Evolutionary conservation across 2,329 filamentous ascomycete genomes (phyloP).

Genomic region (Graphium sp.): DNA sequence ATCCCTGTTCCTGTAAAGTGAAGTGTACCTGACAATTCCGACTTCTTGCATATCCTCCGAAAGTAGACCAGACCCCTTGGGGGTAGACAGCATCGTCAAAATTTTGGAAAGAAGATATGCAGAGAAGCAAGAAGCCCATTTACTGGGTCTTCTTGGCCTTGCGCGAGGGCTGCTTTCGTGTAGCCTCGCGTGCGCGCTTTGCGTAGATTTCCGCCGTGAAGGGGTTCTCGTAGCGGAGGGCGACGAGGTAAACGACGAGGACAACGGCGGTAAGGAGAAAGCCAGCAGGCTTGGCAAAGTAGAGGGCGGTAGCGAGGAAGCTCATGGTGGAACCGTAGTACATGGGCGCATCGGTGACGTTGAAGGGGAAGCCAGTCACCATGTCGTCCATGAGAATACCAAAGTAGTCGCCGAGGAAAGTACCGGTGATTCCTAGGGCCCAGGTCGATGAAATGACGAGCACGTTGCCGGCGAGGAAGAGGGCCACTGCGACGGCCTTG

Average conservation of each 20-base stretch:
- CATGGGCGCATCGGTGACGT: conserved; percentile 80
- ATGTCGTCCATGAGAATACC: conserved; percentile 93
- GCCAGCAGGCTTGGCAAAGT: conserved; percentile 77
- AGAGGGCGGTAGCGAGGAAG: conserved; percentile 75
- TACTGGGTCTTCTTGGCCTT: conserved; percentile 6
- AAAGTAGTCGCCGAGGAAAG: conserved; percentile 96
- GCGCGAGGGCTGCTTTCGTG: conserved; percentile 35
- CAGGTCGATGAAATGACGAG: conserved; percentile 83
- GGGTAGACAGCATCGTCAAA: no score
- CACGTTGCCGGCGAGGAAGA: conserved; percentile 62
- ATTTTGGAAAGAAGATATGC: no score
- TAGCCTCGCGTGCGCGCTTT: conserved; percentile 51
- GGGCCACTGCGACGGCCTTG: conserved; percentile 48
- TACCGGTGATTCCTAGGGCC: conserved; percentile 84
- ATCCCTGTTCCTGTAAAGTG: no score
- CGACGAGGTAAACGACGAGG: conserved; percentile 61
- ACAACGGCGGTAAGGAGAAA: conserved; percentile 62
- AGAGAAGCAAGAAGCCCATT: no score
- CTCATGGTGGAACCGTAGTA: conserved; percentile 88
- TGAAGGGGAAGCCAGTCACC: conserved; percentile 93
- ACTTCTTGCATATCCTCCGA: no score
- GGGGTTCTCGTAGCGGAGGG: conserved; percentile 77
- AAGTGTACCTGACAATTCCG: no score
- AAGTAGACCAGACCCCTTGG: no score
- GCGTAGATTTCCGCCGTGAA: conserved; percentile 90